These are phyloP conservation scores for Ruellia speciosa DNA, from an alignment of 305 asterid genomes.

Conservation along the genomic window DNA sequence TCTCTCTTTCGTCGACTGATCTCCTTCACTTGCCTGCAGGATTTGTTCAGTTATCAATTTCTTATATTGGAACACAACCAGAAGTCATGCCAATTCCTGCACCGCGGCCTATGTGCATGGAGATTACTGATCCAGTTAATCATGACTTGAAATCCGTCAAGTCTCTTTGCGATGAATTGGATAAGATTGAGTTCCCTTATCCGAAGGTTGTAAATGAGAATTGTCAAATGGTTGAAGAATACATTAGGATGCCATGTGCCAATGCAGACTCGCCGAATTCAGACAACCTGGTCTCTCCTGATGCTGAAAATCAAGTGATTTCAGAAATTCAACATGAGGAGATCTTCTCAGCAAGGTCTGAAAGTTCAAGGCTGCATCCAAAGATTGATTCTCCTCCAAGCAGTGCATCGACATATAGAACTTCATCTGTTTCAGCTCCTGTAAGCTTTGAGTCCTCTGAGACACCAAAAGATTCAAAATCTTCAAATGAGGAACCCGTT, in stretches of 20 bases:
- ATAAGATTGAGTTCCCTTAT: constrained; percentile 89
- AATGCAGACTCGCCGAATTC: constrained; percentile 48
- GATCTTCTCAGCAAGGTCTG: not conserved
- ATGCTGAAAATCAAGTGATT: constrained; percentile 43
- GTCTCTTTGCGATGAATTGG: constrained; percentile 33
- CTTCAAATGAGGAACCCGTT: constrained; percentile 21
- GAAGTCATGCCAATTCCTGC: constrained; percentile 60
- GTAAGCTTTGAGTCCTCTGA: constrained; percentile 37
- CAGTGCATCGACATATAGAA: constrained; percentile 31
- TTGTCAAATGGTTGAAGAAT: constrained; percentile 78
- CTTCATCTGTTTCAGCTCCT: constrained; percentile 27
- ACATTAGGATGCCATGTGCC: constrained; percentile 49
- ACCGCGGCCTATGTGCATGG: constrained; percentile 25
- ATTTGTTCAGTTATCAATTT: constrained; percentile 65
- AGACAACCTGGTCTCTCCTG: constrained; percentile 42
- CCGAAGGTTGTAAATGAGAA: constrained; percentile 77
- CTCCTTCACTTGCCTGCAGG: constrained; percentile 97
- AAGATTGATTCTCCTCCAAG: constrained; percentile 36
- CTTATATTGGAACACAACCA: constrained; percentile 55
- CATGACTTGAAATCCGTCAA: not conserved
- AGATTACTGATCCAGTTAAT: not conserved
- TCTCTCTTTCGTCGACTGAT: constrained; percentile 84
- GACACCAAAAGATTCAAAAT: constrained; percentile 11
- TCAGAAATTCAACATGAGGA: constrained; percentile 29
- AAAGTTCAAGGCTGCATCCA: not conserved